phyloP scores from a whole-genome alignment of 495 filamentous ascomycete genomes.

The Bombardia bombarda region DNA sequence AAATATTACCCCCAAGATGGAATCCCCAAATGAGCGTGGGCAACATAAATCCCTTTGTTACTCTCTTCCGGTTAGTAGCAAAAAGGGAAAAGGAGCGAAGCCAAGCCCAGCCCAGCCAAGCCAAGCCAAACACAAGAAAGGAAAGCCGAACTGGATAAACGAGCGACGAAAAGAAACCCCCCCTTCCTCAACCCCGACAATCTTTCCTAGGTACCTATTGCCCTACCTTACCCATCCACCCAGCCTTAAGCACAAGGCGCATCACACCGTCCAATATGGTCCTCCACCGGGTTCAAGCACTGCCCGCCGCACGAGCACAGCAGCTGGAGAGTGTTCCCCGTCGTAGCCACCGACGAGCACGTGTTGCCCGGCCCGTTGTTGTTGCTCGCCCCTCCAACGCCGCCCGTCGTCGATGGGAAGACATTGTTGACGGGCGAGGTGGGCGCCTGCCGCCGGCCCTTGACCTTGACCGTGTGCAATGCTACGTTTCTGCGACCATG shows the following conservation, averaged over 20 bases:
- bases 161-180: too few species aligned
- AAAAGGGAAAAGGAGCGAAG: too few species aligned
- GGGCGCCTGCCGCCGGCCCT: neutral
- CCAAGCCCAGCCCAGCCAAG: too few species aligned
- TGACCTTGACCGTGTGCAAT: neutral
- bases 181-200: too few species aligned
- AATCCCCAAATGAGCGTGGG: too few species aligned
- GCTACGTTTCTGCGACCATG: neutral
- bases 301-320: constrained; percentile 30
- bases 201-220: too few species aligned
- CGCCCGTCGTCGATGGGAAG: neutral
- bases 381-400: too few species aligned
- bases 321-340: constrained; percentile 25
- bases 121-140: too few species aligned
- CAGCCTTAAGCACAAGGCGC: constrained; percentile 13
- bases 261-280: constrained; percentile 26
- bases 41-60: too few species aligned
- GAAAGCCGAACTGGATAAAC: too few species aligned
- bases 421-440: neutral
- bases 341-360: constrained; percentile 5
- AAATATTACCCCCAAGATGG: too few species aligned
- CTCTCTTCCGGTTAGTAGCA: too few species aligned
- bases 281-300: constrained; percentile 26
- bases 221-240: neutral
- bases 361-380: constrained; percentile 3